phyloP scores from a whole-genome alignment of 2,329 filamentous ascomycete genomes.

The Podosphaera xanthii region DNA sequence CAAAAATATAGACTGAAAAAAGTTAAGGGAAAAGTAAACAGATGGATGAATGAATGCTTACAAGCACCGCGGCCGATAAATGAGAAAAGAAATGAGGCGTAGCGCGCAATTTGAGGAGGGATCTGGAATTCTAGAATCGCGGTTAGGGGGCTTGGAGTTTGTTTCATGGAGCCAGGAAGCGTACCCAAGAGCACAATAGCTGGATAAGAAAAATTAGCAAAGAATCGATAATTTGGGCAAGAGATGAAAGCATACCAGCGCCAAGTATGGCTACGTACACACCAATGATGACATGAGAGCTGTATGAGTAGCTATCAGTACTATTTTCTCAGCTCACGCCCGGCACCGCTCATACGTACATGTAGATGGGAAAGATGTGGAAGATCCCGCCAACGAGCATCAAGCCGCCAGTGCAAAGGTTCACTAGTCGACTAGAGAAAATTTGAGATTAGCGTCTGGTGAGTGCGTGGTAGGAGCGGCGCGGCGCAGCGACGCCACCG shows the following conservation, averaged over 20 bases:
- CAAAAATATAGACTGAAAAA: constrained; percentile 72
- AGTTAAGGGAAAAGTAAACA: constrained; percentile 5
- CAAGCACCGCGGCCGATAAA: constrained; percentile 89
- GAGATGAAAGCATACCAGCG: constrained; percentile 32
- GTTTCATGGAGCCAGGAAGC: constrained; percentile 1
- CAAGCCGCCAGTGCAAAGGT: constrained; percentile 66
- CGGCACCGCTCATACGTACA: constrained; percentile 26
- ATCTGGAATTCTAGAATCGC: constrained; percentile 58
- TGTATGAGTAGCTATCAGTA: constrained; percentile 15
- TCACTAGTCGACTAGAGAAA: constrained; percentile 61
- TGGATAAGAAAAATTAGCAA: constrained; percentile 16
- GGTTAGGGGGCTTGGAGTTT: constrained; percentile 1
- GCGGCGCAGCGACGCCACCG: constrained; percentile 6
- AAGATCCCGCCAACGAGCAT: constrained; percentile 69
- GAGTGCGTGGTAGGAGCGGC: background rate
- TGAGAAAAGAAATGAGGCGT: constrained; percentile 93
- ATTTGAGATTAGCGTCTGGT: constrained; percentile 11
- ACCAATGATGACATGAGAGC: constrained; percentile 55
- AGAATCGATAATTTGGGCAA: background rate
- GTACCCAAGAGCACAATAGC: constrained; percentile 43
- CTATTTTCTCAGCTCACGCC: background rate
- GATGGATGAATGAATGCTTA: constrained; percentile 26
- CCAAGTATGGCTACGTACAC: constrained; percentile 83
- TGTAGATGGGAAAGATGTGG: constrained; percentile 38
- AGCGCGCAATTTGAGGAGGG: constrained; percentile 74